Evolutionary conservation across 1,284 basidiomycete genomes (phyloP).

Genomic region (Hypsizygus ulmarius): DNA sequence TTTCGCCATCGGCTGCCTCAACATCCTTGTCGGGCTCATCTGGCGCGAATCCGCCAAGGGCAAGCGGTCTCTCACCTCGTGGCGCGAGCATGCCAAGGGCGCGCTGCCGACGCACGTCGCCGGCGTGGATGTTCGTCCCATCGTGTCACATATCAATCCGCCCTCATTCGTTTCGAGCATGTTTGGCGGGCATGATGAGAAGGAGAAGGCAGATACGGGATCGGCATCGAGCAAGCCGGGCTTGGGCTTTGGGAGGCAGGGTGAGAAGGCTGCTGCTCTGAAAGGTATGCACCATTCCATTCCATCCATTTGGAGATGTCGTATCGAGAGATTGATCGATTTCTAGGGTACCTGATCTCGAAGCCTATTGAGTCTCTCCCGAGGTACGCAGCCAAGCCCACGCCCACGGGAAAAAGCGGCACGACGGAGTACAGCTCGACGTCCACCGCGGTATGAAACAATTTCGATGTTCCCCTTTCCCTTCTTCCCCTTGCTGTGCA

Average conservation of each 20-base stretch:
- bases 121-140: conserved; percentile 30
- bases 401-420: conserved; percentile 6
- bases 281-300: conserved; percentile 38
- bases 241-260: conserved; percentile 67
- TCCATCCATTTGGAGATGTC: background rate
- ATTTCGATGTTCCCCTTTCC: background rate
- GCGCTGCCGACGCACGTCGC: conserved; percentile 50
- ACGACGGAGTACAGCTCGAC: background rate
- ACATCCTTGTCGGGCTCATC: conserved; percentile 75
- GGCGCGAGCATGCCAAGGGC: conserved; percentile 55
- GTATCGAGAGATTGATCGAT: background rate
- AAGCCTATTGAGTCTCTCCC: conserved; percentile 28
- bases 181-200: conserved; percentile 32
- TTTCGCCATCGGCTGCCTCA: conserved; percentile 80
- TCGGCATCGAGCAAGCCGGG: conserved; percentile 39
- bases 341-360: conserved; percentile 25
- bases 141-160: conserved; percentile 23
- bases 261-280: conserved; percentile 71
- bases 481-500: background rate
- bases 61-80: conserved; percentile 60
- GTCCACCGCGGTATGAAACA: conserved; percentile 4
- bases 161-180: conserved; percentile 37
- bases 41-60: conserved; percentile 63
- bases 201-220: conserved; percentile 15
- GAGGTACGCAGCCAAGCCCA: conserved; percentile 20